Evolutionary conservation across 2,329 filamentous ascomycete genomes (phyloP), one percentile per base, ranked within the genome.

Genomic region (Ambrosiella beaveri): DNA sequence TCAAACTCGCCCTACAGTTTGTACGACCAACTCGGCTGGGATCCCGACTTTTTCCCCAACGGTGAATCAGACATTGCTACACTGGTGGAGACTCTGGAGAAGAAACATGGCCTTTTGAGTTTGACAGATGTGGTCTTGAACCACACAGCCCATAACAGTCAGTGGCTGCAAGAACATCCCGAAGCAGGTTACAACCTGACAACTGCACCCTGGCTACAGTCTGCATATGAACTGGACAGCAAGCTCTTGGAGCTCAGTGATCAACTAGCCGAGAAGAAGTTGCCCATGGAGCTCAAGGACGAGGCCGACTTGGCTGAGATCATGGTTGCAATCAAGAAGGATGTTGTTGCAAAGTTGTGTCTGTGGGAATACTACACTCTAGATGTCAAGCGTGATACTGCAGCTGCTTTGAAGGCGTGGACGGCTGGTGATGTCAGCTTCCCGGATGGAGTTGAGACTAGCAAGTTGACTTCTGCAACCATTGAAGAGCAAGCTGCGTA

Each of bases 1-100:
- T 98, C 93, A 56, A 95, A 98, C 68, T 98, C 93, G 1, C 93
- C 93, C 0, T 98, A 97, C 75, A 98, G 93, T 69, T 80, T 98
- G 65, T 95, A 86, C 68, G 87, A 98, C 66, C 94, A 98, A 72
- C 76, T 94, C 19, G 76, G 77, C 50, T 98, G 94, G 75, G 94
- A 98, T 67, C 79, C 84, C 4, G 73, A 73, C 7, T 80, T 84
- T 65, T 98, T 98, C 65, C 88, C 89, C 1, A 80, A 81, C 54
- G 94, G 93, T 54, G 88, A 96, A 70, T 72, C 81, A 60, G 90
- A 97, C 68, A 77, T 97, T 58, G 75, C 82, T 59, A 76, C 80
- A 52, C 75, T 98, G 75, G 81, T 95, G 15, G 71, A 80, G 49
- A 89, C 80, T 66, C 85, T 98, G 77, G 87, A 96, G 70, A 77